A percentile compares a stretch with the other conserved stretches of the same genome.
phyloP scores from a whole-genome alignment of 2,329 filamentous ascomycete genomes.

The Ceratocystis eucalypticola region DNA sequence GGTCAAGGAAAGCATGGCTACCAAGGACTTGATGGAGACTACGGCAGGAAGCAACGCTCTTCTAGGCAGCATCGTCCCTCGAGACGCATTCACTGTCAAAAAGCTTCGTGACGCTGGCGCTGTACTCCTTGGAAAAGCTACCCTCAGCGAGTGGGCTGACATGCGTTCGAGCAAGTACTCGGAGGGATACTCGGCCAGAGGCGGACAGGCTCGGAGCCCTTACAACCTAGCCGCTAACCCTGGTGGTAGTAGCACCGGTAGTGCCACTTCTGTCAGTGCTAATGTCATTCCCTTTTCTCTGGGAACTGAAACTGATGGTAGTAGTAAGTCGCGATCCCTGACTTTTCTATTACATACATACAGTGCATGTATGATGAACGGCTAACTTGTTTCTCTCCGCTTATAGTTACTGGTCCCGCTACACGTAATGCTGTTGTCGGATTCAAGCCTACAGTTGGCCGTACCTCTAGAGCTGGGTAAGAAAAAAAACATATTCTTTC shows the following conservation, averaged over 20 bases:
- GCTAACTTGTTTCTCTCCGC: neutral
- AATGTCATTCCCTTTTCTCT: conserved; percentile 51
- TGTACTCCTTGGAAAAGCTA: conserved; percentile 56
- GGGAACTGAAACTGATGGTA: conserved; percentile 63
- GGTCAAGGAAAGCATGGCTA: conserved; percentile 61
- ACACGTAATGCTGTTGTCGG: conserved; percentile 56
- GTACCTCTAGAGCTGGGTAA: conserved; percentile 46
- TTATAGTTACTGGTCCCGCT: conserved; percentile 54
- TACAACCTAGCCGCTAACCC: conserved; percentile 58
- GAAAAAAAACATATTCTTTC: neutral
- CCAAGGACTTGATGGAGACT: conserved; percentile 57
- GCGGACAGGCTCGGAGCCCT: conserved; percentile 49
- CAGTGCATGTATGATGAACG: neutral
- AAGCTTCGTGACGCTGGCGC: conserved; percentile 52
- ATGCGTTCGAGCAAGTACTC: conserved; percentile 56
- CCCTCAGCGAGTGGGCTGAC: conserved; percentile 60
- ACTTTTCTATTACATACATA: neutral
- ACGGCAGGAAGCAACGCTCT: conserved; percentile 58
- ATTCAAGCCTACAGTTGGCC: conserved; percentile 61
- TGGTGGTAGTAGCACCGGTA: conserved; percentile 55
- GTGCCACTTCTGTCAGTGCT: conserved; percentile 48
- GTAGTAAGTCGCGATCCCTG: conserved; percentile 28
- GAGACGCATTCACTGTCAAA: conserved; percentile 52
- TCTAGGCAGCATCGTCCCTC: conserved; percentile 49
- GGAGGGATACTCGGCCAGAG: conserved; percentile 51